Conservation (phyloP, 2,329 filamentous ascomycete genomes). For the Hymenoscyphus albidus region DNA sequence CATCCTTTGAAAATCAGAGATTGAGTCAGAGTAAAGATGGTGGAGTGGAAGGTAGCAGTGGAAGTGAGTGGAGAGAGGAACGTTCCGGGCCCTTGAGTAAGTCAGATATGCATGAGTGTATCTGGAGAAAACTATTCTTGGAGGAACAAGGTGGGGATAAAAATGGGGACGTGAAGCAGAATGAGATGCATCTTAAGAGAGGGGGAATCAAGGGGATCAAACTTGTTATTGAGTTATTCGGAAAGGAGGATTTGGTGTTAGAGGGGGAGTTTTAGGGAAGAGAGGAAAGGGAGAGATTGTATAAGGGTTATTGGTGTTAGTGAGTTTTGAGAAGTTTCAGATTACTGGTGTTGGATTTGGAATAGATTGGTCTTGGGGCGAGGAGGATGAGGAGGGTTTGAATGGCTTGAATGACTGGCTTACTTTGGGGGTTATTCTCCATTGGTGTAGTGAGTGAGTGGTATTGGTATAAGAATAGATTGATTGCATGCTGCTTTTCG, state of each 20-base stretch:
- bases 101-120: conserved; percentile 23
- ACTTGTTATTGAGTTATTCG: conserved; percentile 29
- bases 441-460: too few species aligned
- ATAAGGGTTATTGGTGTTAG: background rate
- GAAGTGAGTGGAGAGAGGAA: background rate
- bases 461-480: too few species aligned
- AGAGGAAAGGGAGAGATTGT: conserved; percentile 3
- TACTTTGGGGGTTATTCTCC: background rate
- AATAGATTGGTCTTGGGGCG: background rate
- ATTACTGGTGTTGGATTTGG: background rate
- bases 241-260: conserved; percentile 27
- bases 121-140: conserved; percentile 25
- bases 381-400: background rate
- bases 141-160: conserved; percentile 4
- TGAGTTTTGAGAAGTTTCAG: too few species aligned
- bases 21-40: background rate
- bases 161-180: background rate
- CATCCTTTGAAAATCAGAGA: background rate
- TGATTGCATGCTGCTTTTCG: too few species aligned
- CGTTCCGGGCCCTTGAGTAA: background rate
- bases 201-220: conserved; percentile 14
- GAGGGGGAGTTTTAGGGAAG: conserved; percentile 12
- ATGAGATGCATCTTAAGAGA: conserved; percentile 5
- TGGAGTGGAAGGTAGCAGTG: background rate
- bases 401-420: background rate